Evolutionary conservation across 2,329 filamentous ascomycete genomes (phyloP).

Genomic region (Ophiocordyceps camponoti-leonardi): DNA sequence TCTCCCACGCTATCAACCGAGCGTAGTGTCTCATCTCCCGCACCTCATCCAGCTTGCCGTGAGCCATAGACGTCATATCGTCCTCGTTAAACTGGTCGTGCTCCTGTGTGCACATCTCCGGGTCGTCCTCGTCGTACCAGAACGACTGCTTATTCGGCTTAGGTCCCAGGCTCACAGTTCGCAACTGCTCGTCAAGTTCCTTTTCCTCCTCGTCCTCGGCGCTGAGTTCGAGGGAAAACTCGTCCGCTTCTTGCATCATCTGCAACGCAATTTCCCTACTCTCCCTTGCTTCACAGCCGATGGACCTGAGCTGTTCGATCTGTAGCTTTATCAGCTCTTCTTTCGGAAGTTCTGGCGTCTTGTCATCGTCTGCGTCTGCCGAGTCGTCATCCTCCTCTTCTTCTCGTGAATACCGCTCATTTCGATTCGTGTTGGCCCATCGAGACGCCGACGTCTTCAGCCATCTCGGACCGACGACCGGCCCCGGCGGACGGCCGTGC

Average conservation of each 20-base stretch:
- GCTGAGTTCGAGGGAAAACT: no score
- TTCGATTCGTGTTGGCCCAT: constrained; percentile 1
- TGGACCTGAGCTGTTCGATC: constrained; percentile 6
- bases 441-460: constrained; percentile 15
- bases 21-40: constrained; percentile 80
- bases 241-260: no score
- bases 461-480: constrained; percentile 10
- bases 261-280: constrained; percentile 13
- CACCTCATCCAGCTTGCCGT: constrained; percentile 75
- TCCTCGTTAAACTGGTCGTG: constrained; percentile 55
- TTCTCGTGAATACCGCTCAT: neutral
- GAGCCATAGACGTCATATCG: constrained; percentile 68
- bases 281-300: constrained; percentile 3
- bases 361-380: constrained; percentile 2
- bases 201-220: constrained; percentile 13
- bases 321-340: constrained; percentile 12
- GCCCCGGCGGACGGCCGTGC: constrained; percentile 6
- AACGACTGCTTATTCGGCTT: constrained; percentile 21
- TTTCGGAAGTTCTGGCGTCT: neutral
- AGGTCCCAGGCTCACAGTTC: constrained; percentile 13
- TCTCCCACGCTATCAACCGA: constrained; percentile 81
- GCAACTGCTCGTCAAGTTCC: constrained; percentile 13
- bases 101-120: constrained; percentile 31
- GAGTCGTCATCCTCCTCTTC: constrained; percentile 5
- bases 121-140: constrained; percentile 32